phyloP scores from a whole-genome alignment of 1,139 yeast species.

The Nakaseomyces nivariensis region DNA sequence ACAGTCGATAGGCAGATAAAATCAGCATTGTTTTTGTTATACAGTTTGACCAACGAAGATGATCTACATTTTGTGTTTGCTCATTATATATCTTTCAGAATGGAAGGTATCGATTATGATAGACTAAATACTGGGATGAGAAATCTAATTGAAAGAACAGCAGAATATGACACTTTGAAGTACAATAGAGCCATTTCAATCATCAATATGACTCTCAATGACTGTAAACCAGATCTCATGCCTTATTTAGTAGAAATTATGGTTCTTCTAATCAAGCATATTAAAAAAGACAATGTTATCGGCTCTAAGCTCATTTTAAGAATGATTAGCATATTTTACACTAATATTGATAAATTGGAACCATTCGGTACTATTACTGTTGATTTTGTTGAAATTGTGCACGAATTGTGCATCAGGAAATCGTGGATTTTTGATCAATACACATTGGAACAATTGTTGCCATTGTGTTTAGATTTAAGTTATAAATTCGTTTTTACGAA shows the following conservation, averaged over 20 bases:
- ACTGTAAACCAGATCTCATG: no score
- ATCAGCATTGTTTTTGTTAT: slow-evolving; percentile 28
- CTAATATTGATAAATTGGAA: slow-evolving; percentile 9
- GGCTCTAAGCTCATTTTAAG: slow-evolving; percentile 20
- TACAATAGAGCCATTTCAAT: slow-evolving; percentile 18
- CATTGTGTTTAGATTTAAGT: slow-evolving; percentile 28
- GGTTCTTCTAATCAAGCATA: slow-evolving; percentile 13
- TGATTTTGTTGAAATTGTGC: slow-evolving; percentile 10
- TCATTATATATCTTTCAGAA: slow-evolving; percentile 28
- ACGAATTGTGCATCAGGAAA: slow-evolving; percentile 37
- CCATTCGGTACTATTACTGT: no score
- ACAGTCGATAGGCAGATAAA: slow-evolving; percentile 12
- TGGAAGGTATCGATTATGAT: slow-evolving; percentile 10
- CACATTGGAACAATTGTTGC: slow-evolving; percentile 42
- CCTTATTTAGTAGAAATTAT: slow-evolving; percentile 17
- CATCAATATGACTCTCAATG: slow-evolving; percentile 7
- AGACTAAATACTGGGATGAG: slow-evolving; percentile 9
- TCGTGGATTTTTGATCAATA: slow-evolving; percentile 63
- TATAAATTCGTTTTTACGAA: neutral
- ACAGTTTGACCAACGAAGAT: slow-evolving; percentile 19
- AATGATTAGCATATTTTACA: slow-evolving; percentile 23
- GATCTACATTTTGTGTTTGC: slow-evolving; percentile 26
- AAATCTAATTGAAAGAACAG: neutral
- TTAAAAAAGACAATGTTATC: slow-evolving; percentile 17
- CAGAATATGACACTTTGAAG: neutral